Base-by-base conservation (phyloP, 1,284 basidiomycete genomes). In the Hymenochaete sp. region DNA sequence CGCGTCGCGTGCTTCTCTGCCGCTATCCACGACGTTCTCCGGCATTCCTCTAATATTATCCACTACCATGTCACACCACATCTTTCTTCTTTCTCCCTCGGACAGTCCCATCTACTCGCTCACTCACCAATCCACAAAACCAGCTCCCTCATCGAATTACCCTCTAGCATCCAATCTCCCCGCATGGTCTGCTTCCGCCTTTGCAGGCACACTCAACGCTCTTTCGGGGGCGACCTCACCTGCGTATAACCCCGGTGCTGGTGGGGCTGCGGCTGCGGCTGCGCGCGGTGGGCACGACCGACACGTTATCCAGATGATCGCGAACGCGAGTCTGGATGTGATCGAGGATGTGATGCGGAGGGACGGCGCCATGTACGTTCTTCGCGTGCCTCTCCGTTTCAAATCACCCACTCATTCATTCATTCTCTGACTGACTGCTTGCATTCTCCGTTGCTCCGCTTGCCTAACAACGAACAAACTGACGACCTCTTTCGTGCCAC, bases 271-370 rank as follows among this genome's bases (percentile, higher is more conserved):
- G 76, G 83, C 63, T 81, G 82, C 16, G 80, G 80, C 13, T 70
- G 75, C 36, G 21, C 40, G 49, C n/a, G 49, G 45, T 27, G 45
- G 49, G n/a, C 79, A 87, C 62, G 90, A 93, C 57, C 73, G 87
- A 44, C 89, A 95, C 73, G 86, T 97, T 48, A 85, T 93, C 55
- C 92, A 97, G 70, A 93, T 97, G 85, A 88, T 96, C 56, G 92
- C 91, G 29, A 93, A 96, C 61, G 90, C 90, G 38, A 89, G 85
- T 56, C 65, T 97, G 59, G 93, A 95, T 65, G 80, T 82, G 54
- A 78, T 97, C 50, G 93, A 97, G 59, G 91, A 97, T 59, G 75
- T 85, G 38, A 87, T 91, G 77, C 75, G 83, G 52, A 82, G 82
- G 52, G 89, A 92, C 56, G 82, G 77, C 52, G 74, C 74, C 51